A percentile compares a stretch with the other conserved stretches of the same genome.
Evolutionary conservation across 306 rosid species (phyloP).

Genomic region (Quercus parvula): DNA sequence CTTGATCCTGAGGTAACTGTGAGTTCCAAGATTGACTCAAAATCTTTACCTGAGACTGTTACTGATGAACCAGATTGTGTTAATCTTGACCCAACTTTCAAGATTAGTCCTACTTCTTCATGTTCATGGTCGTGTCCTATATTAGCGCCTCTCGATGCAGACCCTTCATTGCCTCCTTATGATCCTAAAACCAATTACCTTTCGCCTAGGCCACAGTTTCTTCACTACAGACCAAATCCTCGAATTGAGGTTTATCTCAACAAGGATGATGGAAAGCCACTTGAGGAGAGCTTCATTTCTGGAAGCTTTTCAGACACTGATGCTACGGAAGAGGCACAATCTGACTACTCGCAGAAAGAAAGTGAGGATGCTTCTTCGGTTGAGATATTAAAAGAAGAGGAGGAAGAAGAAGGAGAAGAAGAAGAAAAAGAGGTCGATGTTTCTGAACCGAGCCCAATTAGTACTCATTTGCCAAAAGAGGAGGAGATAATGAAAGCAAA

Average conservation of each 20-base stretch:
- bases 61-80: slow-evolving; percentile 45
- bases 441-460: slow-evolving; percentile 30
- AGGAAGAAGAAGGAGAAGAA: slow-evolving; percentile 5
- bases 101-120: slow-evolving; percentile 63
- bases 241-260: slow-evolving; percentile 37
- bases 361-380: slow-evolving; percentile 49
- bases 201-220: slow-evolving; percentile 88
- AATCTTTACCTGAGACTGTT: slow-evolving; percentile 15
- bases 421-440: slow-evolving; percentile 1
- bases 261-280: slow-evolving; percentile 27
- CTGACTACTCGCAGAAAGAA: slow-evolving; percentile 53
- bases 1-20: neutral
- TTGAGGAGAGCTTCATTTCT: slow-evolving; percentile 47
- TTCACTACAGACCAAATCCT: slow-evolving; percentile 68
- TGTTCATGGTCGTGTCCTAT: slow-evolving; percentile 17
- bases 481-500: slow-evolving; percentile 32
- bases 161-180: slow-evolving; percentile 62
- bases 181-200: slow-evolving; percentile 80
- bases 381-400: slow-evolving; percentile 30
- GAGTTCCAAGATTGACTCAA: slow-evolving; percentile 15
- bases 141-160: slow-evolving; percentile 55
- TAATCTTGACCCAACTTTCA: slow-evolving; percentile 67
- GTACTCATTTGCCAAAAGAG: slow-evolving; percentile 16
- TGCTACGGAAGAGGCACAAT: slow-evolving; percentile 45
- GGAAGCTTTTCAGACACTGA: slow-evolving; percentile 61